Conservation (phyloP, 2,329 filamentous ascomycete genomes). For the Colletotrichum liaoningense region DNA sequence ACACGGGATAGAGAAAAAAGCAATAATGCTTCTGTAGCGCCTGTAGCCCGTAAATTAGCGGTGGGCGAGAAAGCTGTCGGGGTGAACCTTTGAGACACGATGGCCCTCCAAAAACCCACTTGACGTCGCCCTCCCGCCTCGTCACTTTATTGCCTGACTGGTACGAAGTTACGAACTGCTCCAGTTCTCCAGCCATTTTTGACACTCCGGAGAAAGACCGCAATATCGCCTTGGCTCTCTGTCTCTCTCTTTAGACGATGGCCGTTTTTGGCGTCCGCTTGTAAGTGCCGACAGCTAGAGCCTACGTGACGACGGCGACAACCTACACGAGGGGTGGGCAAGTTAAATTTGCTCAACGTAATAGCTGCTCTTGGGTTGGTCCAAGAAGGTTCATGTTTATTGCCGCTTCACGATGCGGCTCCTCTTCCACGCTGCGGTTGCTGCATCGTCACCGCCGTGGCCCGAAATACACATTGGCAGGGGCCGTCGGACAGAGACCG, state of each 20-base stretch:
- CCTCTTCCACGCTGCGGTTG: not conserved
- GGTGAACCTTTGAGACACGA: slow-evolving; percentile 20
- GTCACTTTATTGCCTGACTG: not conserved
- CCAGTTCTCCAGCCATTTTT: slow-evolving; percentile 9
- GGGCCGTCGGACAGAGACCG: slow-evolving; percentile 31
- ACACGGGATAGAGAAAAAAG: not conserved
- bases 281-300: not conserved
- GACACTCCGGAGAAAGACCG: slow-evolving; percentile 19
- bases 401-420: not conserved
- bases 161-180: slow-evolving; percentile 1
- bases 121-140: slow-evolving; percentile 15
- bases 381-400: not conserved
- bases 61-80: slow-evolving; percentile 18
- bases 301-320: not conserved
- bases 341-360: slow-evolving; percentile 3
- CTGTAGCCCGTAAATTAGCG: slow-evolving; percentile 25
- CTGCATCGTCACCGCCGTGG: slow-evolving; percentile 28
- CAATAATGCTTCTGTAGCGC: slow-evolving; percentile 14
- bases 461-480: slow-evolving; percentile 1
- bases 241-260: not conserved
- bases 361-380: slow-evolving; percentile 2
- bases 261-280: not conserved
- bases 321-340: not conserved
- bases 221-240: not conserved
- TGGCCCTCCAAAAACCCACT: slow-evolving; percentile 23